Evolutionary conservation across 2,329 filamentous ascomycete genomes (phyloP).

Genomic region (Xylariaceae sp.): DNA sequence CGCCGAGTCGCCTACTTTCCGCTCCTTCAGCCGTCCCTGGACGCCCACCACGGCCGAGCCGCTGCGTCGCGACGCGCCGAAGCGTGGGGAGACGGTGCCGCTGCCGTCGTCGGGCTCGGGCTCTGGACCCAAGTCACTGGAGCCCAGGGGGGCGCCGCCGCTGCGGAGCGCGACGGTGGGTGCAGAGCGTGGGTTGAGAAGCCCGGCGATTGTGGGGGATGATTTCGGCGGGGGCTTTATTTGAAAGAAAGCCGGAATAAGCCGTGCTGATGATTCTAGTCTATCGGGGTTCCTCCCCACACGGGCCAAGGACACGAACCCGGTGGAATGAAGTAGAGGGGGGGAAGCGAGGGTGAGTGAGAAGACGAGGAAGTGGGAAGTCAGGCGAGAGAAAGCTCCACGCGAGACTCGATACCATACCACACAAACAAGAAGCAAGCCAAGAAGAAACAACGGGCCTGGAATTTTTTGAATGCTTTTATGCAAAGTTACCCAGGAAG

Average conservation of each 20-base stretch:
- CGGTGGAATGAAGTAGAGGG: background rate
- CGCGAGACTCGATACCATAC: too few relatives aligned
- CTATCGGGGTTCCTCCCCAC: background rate
- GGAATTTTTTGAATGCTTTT: too few relatives aligned
- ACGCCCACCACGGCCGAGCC: constrained; percentile 6
- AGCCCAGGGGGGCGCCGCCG: constrained; percentile 6
- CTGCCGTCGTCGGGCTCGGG: background rate
- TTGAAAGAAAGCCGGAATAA: constrained; percentile 5
- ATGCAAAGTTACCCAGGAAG: too few relatives aligned
- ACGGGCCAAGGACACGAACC: background rate
- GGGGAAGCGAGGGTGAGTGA: background rate
- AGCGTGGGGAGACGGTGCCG: background rate
- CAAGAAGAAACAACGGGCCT: too few relatives aligned
- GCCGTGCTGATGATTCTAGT: too few relatives aligned
- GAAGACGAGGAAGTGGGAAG: background rate
- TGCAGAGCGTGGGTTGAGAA: constrained; percentile 13
- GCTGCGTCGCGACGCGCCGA: background rate
- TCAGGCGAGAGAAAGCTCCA: too few relatives aligned
- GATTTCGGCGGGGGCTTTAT: constrained; percentile 14
- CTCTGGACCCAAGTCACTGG: constrained; percentile 6
- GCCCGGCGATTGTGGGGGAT: constrained; percentile 20
- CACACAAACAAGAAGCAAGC: too few relatives aligned
- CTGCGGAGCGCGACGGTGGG: constrained; percentile 10
- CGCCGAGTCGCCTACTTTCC: constrained; percentile 21
- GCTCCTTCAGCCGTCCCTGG: constrained; percentile 19